Evolutionary conservation across 306 rosid species (phyloP).

Genomic region (Hippophae rhamnoides): DNA sequence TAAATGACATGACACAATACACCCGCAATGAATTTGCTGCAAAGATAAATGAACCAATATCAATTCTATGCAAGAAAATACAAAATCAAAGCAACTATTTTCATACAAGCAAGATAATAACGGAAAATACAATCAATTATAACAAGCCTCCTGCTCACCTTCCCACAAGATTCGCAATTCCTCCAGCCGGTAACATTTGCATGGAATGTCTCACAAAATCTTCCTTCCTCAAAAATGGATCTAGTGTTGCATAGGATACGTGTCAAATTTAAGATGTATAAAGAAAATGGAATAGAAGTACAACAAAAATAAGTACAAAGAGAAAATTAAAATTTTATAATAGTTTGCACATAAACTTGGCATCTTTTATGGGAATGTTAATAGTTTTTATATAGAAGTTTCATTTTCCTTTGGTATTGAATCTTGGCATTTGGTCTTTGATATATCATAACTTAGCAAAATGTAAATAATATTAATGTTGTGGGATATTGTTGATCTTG

Average conservation of each 20-base stretch:
- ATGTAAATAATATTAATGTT: no score
- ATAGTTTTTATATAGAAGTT: no score
- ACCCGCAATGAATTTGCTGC: conserved; percentile 96
- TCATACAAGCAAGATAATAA: conserved; percentile 3
- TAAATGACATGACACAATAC: conserved; percentile 72
- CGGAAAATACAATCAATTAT: conserved; percentile 1
- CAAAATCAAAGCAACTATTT: conserved; percentile 6
- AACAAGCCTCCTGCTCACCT: conserved; percentile 44
- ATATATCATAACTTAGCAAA: no score
- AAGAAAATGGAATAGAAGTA: conserved; percentile 4
- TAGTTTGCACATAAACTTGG: no score
- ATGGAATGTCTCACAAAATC: conserved; percentile 86
- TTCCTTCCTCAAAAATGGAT: conserved; percentile 81
- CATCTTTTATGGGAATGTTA: no score
- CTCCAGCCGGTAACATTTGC: conserved; percentile 87
- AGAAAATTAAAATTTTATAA: no score
- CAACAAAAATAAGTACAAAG: not conserved
- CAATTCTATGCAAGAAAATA: conserved; percentile 7
- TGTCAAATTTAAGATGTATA: conserved; percentile 16
- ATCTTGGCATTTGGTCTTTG: no score
- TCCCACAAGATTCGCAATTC: conserved; percentile 84
- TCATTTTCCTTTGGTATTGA: no score
- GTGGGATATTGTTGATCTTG: no score
- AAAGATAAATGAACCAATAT: conserved; percentile 27
- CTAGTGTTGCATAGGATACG: conserved; percentile 27